Conservation (phyloP, 805 yeast genomes). For the Dipodascus geniculatus region DNA sequence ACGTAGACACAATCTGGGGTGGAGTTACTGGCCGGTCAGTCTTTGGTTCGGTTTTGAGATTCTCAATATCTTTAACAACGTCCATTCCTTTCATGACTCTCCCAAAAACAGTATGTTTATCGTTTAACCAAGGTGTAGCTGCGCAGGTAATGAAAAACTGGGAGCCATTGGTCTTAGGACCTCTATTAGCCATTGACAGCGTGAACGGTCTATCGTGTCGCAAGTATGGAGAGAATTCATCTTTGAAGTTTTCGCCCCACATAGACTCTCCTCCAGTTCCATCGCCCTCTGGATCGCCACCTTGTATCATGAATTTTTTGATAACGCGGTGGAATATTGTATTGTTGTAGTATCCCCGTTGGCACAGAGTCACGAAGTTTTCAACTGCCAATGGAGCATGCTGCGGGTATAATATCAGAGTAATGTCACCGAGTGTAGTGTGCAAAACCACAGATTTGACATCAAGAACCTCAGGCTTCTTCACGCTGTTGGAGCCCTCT, state of each 20-base stretch:
- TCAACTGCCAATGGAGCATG: slow-evolving; percentile 33
- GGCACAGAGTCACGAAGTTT: slow-evolving; percentile 29
- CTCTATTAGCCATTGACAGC: slow-evolving; percentile 53
- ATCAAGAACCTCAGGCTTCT: neutral
- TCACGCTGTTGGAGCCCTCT: slow-evolving; percentile 28
- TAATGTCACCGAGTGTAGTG: slow-evolving; percentile 35
- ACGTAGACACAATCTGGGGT: slow-evolving; percentile 18
- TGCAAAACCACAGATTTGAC: slow-evolving; percentile 22
- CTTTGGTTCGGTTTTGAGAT: slow-evolving; percentile 31
- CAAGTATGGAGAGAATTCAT: slow-evolving; percentile 35
- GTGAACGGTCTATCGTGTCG: slow-evolving; percentile 42
- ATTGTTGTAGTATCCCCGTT: slow-evolving; percentile 30
- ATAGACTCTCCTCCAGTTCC: slow-evolving; percentile 31
- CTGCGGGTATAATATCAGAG: slow-evolving; percentile 25
- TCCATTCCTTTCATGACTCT: slow-evolving; percentile 38
- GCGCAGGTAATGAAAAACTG: slow-evolving; percentile 43
- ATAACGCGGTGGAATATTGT: slow-evolving; percentile 31
- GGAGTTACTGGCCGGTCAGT: slow-evolving; percentile 36
- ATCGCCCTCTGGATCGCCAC: slow-evolving; percentile 42
- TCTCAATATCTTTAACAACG: slow-evolving; percentile 38
- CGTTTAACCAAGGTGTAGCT: slow-evolving; percentile 38
- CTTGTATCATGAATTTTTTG: slow-evolving; percentile 47
- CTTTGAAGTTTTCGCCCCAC: slow-evolving; percentile 31
- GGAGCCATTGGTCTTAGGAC: slow-evolving; percentile 46
- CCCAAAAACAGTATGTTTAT: slow-evolving; percentile 49